A percentile compares a stretch with the other conserved stretches of the same genome.
Evolutionary conservation across 1,139 yeast species (phyloP).

Genomic region (Suzukiozyma palmioleophila): DNA sequence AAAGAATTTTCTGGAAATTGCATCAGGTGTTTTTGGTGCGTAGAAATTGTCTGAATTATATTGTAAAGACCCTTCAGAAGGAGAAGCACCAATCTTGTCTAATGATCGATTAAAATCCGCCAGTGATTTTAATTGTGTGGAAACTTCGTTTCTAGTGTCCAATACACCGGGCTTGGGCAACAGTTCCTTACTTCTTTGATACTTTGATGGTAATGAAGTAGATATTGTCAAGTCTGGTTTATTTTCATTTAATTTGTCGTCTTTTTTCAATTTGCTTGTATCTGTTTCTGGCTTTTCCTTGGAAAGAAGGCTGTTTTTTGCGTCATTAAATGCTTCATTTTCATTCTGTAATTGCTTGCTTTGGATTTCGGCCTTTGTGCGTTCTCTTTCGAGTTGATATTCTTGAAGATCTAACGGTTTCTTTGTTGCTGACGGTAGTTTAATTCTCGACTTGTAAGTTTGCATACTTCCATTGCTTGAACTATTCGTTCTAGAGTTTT

Average conservation of each 20-base stretch:
- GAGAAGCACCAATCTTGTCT: constrained; percentile 13
- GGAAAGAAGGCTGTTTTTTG: no score
- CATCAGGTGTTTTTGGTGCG: constrained; percentile 18
- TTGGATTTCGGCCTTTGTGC: not conserved
- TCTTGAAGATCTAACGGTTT: constrained; percentile 6
- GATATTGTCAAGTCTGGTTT: no score
- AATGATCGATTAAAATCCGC: constrained; percentile 9
- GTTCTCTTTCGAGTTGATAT: constrained; percentile 3
- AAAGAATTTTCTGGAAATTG: constrained; percentile 9
- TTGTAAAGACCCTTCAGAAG: constrained; percentile 5
- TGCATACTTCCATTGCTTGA: constrained; percentile 24
- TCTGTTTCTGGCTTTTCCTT: no score
- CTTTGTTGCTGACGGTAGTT: constrained; percentile 25
- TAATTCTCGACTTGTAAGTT: constrained; percentile 31
- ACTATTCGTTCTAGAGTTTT: not conserved
- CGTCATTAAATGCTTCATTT: no score
- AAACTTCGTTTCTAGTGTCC: constrained; percentile 2
- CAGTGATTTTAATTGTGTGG: constrained; percentile 14
- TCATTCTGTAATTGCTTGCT: not conserved
- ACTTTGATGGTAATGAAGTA: not conserved
- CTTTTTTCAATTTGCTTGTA: no score
- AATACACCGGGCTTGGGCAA: not conserved
- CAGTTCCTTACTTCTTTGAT: constrained; percentile 4
- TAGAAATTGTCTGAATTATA: constrained; percentile 3
- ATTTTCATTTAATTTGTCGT: no score